Evolutionary conservation across 2,329 filamentous ascomycete species (phyloP), one percentile per base, ranked within the genome.

Genomic region (Botrytis byssoidea): DNA sequence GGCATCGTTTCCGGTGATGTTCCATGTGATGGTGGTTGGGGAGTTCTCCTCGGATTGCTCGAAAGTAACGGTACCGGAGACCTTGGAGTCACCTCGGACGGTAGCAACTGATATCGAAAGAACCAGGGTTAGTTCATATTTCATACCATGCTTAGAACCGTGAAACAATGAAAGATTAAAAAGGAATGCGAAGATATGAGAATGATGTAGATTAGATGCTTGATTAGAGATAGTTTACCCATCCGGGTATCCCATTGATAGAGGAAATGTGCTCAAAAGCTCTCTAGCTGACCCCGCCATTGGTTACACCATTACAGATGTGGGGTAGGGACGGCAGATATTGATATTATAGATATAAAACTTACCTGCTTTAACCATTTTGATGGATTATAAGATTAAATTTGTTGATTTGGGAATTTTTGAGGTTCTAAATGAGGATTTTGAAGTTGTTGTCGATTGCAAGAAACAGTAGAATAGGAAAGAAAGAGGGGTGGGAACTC

Each of bases 321-420:
- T 59, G 67, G 73, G 74, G 74, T 61, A 61, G 20, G 48, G 40
- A 72, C 61, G 59, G 73, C 18, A 65, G 42, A 25, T 48, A n/a
- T 65, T 59, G 57, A 67, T 59, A 74, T 72, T 29, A 60, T 16
- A 74, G 32, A 75, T 75, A 69, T 70, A 44, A 46, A 70, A 89
- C 92, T 83, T 90, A 97, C 94, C 93, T 87, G 95, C 95, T 90
- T 97, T 98, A 88, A 98, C 95, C 95, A 98, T 98, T 91, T 91
- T 97, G 92, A 86, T 86, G 86, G 86, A 80, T 80, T 82, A 74
- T 79, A 14, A 79, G 77, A 73, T 68, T 18, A 73, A 75, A 79
- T 79, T 71, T 32, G 40, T 60, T 69, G 40, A 70, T 73, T 32
- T 18, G 66, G 8, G 69, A 46, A 68, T 73, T 29, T 44, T 60